Evolutionary conservation across 1,284 basidiomycete species (phyloP).

Genomic region (Thecaphora thlaspeos): DNA sequence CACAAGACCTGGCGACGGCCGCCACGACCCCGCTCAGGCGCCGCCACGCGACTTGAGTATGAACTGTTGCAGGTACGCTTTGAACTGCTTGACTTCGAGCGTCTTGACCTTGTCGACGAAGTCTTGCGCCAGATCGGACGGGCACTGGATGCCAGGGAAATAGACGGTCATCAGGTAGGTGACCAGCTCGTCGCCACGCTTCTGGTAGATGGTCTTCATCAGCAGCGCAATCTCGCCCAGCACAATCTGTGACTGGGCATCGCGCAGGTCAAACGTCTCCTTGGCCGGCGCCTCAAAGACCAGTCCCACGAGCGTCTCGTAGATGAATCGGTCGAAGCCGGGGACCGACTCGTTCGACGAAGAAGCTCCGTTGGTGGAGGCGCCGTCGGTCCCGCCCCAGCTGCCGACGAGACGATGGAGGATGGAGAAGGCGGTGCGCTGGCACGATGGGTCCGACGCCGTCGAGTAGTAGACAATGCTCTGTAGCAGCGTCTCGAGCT

Average conservation of each 20-base stretch:
- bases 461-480: constrained; percentile 62
- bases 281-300: constrained; percentile 79
- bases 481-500: constrained; percentile 75
- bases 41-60: constrained; percentile 35
- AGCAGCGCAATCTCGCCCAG: constrained; percentile 55
- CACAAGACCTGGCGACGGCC: too few relatives aligned
- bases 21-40: too few relatives aligned
- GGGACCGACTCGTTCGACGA: constrained; percentile 63
- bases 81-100: constrained; percentile 74
- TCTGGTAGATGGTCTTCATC: constrained; percentile 77
- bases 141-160: constrained; percentile 85
- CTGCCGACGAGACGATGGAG: constrained; percentile 69
- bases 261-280: constrained; percentile 80
- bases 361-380: constrained; percentile 20
- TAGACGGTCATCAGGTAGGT: constrained; percentile 77
- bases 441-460: constrained; percentile 61
- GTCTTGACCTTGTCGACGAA: constrained; percentile 61
- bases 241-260: constrained; percentile 66
- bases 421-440: constrained; percentile 80
- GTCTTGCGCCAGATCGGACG: constrained; percentile 72
- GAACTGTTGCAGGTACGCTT: constrained; percentile 43
- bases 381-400: constrained; percentile 66
- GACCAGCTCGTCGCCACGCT: constrained; percentile 79
- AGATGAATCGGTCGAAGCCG: constrained; percentile 90
- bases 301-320: constrained; percentile 78